Evolutionary conservation across 768 basidiomycete species (phyloP), one percentile per base, ranked within the genome.

Genomic region (Boletus rex-veris): DNA sequence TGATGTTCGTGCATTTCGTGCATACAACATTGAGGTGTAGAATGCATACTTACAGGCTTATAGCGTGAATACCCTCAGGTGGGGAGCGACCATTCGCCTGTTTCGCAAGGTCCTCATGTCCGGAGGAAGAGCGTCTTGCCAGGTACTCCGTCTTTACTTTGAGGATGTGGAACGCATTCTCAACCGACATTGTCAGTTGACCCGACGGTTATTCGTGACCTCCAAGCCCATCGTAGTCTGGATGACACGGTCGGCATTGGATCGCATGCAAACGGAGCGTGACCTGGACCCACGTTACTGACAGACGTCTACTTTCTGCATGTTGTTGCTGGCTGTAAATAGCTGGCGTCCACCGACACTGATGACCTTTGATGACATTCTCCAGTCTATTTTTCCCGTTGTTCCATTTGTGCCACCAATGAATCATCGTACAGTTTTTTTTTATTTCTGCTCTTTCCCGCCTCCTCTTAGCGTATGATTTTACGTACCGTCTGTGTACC

Each of bases 71-170:
- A 85, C 64, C 86, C 85, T 48, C 86, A 86, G 62, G 75, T 85
- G 49, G 80, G 79, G 55, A 74, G 80, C 60, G 81, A 85, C 54
- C 82, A 83, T 62, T 81, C 81, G 43, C 76, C 82, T 30, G 71
- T 77, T 58, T 72, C 80, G 50, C 74, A 77, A 53, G 82, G 85
- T 41, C 79, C 93, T 50, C 96, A 99, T 73, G 84, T 95, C 33
- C 85, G 96, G 62, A 82, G 96, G 71, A 97, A 94, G 78, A 96
- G 92, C 64, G 94, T 96, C 44, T 78, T 98, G 57, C 95, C 93
- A 74, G 88, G 91, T 91, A 69, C 59, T 53, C 53, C 41, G 28
- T 40, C 45, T 59, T 56, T 61, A 44, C 41, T 49, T 50, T 45
- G 50, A n/a, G 31, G 28, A 41, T 16, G 30, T 26, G 18, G 30